A percentile compares a stretch with the other conserved stretches of the same genome.
phyloP scores from a whole-genome alignment of 208 protist species.

The Wallacemonas sp. region DNA sequence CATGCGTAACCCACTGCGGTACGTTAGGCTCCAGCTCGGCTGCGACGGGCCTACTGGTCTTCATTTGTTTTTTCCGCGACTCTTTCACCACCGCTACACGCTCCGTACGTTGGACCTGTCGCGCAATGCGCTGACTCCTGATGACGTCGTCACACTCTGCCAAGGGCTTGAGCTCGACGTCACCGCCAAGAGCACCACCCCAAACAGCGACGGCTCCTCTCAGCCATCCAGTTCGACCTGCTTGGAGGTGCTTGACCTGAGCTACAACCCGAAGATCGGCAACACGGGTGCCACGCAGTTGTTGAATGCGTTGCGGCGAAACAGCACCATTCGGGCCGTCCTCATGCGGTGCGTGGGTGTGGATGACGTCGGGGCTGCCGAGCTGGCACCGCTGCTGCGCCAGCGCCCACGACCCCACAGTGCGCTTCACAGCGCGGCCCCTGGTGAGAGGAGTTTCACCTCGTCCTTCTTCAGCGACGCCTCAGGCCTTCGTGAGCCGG shows the following conservation, averaged over 20 bases:
- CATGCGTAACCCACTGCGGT: slow-evolving; percentile 76
- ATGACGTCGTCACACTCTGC: slow-evolving; percentile 66
- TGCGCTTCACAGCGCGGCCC: background rate
- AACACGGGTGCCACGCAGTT: slow-evolving; percentile 69
- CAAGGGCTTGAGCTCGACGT: slow-evolving; percentile 43
- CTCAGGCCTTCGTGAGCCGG: slow-evolving; percentile 20
- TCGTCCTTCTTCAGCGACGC: slow-evolving; percentile 20
- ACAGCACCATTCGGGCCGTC: slow-evolving; percentile 61
- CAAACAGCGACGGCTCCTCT: background rate
- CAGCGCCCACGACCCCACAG: slow-evolving; percentile 38
- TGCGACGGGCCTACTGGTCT: slow-evolving; percentile 68
- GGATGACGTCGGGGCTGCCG: slow-evolving; percentile 59
- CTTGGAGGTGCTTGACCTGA: slow-evolving; percentile 85
- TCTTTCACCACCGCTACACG: slow-evolving; percentile 58
- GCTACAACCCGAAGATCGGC: slow-evolving; percentile 77
- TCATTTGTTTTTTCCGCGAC: slow-evolving; percentile 64
- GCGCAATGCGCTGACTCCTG: slow-evolving; percentile 64
- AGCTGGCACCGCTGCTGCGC: slow-evolving; percentile 42
- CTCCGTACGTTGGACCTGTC: slow-evolving; percentile 81
- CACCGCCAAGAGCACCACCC: background rate
- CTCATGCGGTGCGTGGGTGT: slow-evolving; percentile 63
- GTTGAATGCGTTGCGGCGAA: slow-evolving; percentile 33
- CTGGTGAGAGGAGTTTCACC: slow-evolving; percentile 10
- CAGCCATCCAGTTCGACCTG: slow-evolving; percentile 8
- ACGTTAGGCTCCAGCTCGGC: slow-evolving; percentile 79